phyloP scores from a whole-genome alignment of 345 rosid genomes.

The Gossypium longicalyx region DNA sequence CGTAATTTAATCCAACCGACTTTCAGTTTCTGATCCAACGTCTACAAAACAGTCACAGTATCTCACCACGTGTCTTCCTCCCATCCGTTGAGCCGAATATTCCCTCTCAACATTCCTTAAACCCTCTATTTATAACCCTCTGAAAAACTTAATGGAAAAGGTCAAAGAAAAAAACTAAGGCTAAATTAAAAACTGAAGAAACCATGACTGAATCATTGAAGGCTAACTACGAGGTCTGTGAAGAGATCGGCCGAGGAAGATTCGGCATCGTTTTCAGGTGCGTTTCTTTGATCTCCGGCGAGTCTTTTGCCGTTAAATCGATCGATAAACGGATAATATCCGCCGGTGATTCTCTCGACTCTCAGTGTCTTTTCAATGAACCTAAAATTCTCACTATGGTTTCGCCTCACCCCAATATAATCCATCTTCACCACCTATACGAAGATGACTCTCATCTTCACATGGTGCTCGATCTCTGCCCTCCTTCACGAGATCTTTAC shows the following conservation, averaged over 20 bases:
- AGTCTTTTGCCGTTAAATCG: slow-evolving; percentile 54
- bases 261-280: slow-evolving; percentile 57
- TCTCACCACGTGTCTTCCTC: not conserved
- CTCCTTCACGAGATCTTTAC: slow-evolving; percentile 36
- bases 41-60: not conserved
- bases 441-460: slow-evolving; percentile 49
- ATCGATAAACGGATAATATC: slow-evolving; percentile 44
- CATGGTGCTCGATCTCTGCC: slow-evolving; percentile 43
- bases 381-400: slow-evolving; percentile 38
- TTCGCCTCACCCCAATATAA: slow-evolving; percentile 38
- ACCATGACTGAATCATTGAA: slow-evolving; percentile 44
- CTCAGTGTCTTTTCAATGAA: slow-evolving; percentile 46
- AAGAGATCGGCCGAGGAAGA: slow-evolving; percentile 65
- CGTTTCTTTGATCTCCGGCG: slow-evolving; percentile 25
- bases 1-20: not conserved
- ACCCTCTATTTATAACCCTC: not conserved
- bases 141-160: not conserved
- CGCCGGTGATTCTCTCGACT: slow-evolving; percentile 54
- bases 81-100: slow-evolving; percentile 23
- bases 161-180: not conserved
- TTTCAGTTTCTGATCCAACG: slow-evolving; percentile 10
- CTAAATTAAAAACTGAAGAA: not conserved
- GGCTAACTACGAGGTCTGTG: slow-evolving; percentile 39
- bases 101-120: slow-evolving; percentile 22
- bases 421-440: slow-evolving; percentile 25